phyloP scores from a whole-genome alignment of 768 basidiomycete genomes.

The Lactarius hatsudake region DNA sequence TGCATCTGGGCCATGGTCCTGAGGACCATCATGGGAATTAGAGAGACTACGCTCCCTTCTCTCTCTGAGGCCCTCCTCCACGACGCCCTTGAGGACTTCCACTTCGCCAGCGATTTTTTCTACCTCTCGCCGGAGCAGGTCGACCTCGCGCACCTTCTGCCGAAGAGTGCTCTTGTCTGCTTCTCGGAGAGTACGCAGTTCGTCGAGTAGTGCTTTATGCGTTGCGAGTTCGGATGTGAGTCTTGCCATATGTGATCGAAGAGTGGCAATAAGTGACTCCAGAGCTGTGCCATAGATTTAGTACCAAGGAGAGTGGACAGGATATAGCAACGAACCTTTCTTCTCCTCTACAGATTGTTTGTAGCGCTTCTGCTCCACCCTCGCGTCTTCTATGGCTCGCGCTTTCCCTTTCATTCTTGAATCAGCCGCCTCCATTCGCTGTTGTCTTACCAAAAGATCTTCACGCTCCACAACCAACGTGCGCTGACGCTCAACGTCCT shows the following conservation, averaged over 20 bases:
- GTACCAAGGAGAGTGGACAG: neutral
- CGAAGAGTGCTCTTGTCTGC: slow-evolving; percentile 54
- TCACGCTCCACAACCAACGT: slow-evolving; percentile 60
- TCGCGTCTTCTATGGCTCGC: slow-evolving; percentile 28
- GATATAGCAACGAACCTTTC: slow-evolving; percentile 54
- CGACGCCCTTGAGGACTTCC: slow-evolving; percentile 78
- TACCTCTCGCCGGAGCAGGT: slow-evolving; percentile 67
- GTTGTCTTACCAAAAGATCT: slow-evolving; percentile 39
- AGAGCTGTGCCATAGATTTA: slow-evolving; percentile 49
- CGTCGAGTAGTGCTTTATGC: slow-evolving; percentile 67
- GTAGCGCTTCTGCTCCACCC: slow-evolving; percentile 46
- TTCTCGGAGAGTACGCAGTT: slow-evolving; percentile 62
- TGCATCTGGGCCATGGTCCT: neutral
- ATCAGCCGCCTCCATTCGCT: slow-evolving; percentile 22
- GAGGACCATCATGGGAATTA: neutral
- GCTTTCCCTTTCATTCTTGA: slow-evolving; percentile 41
- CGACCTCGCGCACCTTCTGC: slow-evolving; percentile 65
- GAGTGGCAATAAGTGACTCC: slow-evolving; percentile 70
- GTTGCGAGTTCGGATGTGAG: slow-evolving; percentile 76
- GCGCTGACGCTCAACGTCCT: slow-evolving; percentile 71
- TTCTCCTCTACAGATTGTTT: slow-evolving; percentile 83
- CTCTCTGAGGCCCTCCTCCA: slow-evolving; percentile 83
- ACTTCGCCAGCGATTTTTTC: slow-evolving; percentile 83
- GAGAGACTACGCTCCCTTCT: slow-evolving; percentile 50
- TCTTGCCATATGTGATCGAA: slow-evolving; percentile 72